These are phyloP conservation scores for Tricholoma sp. DNA, from an alignment of 768 basidiomycete species.

Conservation along the genomic window DNA sequence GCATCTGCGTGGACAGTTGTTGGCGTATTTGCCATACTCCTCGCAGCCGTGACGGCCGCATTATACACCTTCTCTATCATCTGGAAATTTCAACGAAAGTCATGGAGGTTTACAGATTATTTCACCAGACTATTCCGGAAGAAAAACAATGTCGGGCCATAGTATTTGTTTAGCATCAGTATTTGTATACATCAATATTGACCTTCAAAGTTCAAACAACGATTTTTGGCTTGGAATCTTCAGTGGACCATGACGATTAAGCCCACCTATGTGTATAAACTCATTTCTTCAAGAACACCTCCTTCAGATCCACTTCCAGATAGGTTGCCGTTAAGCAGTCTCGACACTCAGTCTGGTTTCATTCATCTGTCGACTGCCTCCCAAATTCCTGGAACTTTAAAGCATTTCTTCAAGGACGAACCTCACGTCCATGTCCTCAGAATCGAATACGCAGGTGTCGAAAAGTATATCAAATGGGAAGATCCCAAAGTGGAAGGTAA, in stretches of 20 bases:
- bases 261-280: constrained; percentile 59
- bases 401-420: constrained; percentile 39
- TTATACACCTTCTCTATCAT: constrained; percentile 46
- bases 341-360: constrained; percentile 43
- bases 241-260: constrained; percentile 2
- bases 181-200: no score
- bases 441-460: constrained; percentile 35
- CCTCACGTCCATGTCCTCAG: constrained; percentile 38
- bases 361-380: constrained; percentile 49
- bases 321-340: constrained; percentile 43
- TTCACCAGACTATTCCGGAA: not conserved
- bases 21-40: constrained; percentile 34
- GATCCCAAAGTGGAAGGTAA: constrained; percentile 32
- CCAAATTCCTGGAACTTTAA: constrained; percentile 44
- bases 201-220: no score
- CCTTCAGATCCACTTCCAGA: constrained; percentile 37
- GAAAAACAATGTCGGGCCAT: not conserved
- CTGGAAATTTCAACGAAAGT: constrained; percentile 38
- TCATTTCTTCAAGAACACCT: constrained; percentile 40
- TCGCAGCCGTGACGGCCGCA: constrained; percentile 31
- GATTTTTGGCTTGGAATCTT: no score
- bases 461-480: constrained; percentile 45
- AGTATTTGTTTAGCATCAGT: no score
- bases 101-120: constrained; percentile 15
- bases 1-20: constrained; percentile 37